Evolutionary conservation across 305 asterid genomes (phyloP).

Genomic region (Lippia alba): DNA sequence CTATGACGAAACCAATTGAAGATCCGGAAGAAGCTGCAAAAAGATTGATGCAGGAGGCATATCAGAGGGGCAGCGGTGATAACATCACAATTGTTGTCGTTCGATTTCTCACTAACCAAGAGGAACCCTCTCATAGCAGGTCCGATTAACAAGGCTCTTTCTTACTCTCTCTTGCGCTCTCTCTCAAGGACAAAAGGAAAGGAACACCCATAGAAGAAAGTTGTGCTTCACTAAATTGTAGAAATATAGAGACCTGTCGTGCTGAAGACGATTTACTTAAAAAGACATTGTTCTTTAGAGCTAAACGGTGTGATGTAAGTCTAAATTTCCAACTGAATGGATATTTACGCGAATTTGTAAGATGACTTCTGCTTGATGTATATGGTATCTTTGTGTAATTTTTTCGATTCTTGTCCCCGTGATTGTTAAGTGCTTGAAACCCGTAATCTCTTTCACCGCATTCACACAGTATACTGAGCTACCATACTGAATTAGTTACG

Average conservation of each 20-base stretch:
- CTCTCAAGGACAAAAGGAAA: constrained; percentile 14
- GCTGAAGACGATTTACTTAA: constrained; percentile 24
- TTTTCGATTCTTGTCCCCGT: neutral
- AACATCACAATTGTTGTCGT: constrained; percentile 78
- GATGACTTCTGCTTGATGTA: constrained; percentile 4
- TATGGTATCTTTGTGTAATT: neutral
- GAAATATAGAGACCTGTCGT: constrained; percentile 27
- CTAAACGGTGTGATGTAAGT: constrained; percentile 17
- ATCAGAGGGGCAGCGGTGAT: constrained; percentile 85
- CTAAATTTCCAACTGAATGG: constrained; percentile 3
- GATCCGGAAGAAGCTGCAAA: constrained; percentile 90
- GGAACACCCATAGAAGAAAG: constrained; percentile 28
- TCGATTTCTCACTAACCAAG: constrained; percentile 63
- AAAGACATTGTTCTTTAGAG: constrained; percentile 15
- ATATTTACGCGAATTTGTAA: constrained; percentile 12
- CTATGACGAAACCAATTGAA: constrained; percentile 72
- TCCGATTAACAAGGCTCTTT: constrained; percentile 39
- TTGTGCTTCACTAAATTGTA: constrained; percentile 43
- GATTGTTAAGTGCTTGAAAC: neutral
- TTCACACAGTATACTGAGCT: neutral
- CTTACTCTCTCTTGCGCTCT: constrained; percentile 2
- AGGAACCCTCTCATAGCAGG: constrained; percentile 51
- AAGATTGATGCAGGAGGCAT: constrained; percentile 82
- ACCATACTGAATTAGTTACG: neutral
- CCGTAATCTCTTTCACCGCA: neutral